phyloP scores from a whole-genome alignment of 345 rosid species.

The Zanthoxylum bungeanum region DNA sequence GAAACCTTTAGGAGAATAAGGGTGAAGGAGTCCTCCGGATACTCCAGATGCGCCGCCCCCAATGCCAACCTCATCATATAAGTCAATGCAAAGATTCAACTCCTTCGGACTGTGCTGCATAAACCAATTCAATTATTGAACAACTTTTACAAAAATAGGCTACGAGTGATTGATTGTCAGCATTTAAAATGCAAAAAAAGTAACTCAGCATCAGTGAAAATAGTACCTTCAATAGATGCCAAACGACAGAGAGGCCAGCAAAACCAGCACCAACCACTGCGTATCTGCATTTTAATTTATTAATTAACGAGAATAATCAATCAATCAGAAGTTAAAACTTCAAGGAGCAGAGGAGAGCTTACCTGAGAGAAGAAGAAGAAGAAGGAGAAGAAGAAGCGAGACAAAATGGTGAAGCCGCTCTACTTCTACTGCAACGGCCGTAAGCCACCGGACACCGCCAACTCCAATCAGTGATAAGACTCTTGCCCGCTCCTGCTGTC shows the following conservation, averaged over 20 bases:
- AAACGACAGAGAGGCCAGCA: conserved; percentile 91
- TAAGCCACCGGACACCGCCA: background rate
- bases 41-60: conserved; percentile 97
- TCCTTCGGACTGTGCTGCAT: conserved; percentile 59
- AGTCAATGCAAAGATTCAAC: conserved; percentile 46
- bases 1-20: conserved; percentile 89
- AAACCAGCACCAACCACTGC: conserved; percentile 98
- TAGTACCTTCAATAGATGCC: conserved; percentile 72
- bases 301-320: no score
- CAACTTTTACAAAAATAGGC: no score
- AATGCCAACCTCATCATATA: conserved; percentile 86
- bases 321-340: no score
- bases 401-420: background rate
- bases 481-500: no score
- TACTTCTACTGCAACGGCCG: background rate
- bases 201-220: background rate
- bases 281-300: conserved; percentile 45
- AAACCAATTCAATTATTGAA: no score
- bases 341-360: background rate
- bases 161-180: no score
- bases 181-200: no score
- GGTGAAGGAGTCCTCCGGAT: conserved; percentile 94
- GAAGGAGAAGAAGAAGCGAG: conserved; percentile 23
- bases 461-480: background rate
- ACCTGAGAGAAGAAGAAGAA: conserved; percentile 31